Conservation (phyloP, 495 filamentous ascomycete species). For the Penicillium coffeae region DNA sequence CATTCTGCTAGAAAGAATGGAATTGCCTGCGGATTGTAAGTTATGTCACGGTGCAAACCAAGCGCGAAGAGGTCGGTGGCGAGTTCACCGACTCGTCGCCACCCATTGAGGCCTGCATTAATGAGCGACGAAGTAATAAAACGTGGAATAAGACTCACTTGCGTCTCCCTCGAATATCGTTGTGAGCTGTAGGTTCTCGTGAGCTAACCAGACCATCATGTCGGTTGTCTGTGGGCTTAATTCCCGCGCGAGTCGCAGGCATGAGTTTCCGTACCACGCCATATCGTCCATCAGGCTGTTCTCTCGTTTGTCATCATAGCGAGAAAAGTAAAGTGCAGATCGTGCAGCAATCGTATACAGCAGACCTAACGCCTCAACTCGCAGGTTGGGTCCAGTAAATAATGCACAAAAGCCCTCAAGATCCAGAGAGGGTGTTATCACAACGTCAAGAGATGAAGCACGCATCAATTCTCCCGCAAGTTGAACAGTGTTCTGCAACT, state of each 20-base stretch:
- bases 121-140: conserved; percentile 1
- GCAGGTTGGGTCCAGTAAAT: conserved; percentile 13
- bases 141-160: conserved; percentile 8
- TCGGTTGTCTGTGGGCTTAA: conserved; percentile 17
- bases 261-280: conserved; percentile 12
- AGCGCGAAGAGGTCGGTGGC: conserved; percentile 18
- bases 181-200: conserved; percentile 15
- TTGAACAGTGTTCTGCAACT: not conserved
- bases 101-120: conserved; percentile 14
- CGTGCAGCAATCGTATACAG: conserved; percentile 17
- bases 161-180: conserved; percentile 17
- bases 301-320: conserved; percentile 3
- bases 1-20: conserved; percentile 20
- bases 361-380: conserved; percentile 19
- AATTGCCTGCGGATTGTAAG: conserved; percentile 12
- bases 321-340: conserved; percentile 6
- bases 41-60: conserved; percentile 17
- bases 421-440: conserved; percentile 11
- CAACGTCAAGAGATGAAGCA: conserved; percentile 10
- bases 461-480: conserved; percentile 1
- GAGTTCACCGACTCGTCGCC: conserved; percentile 18
- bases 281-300: conserved; percentile 12
- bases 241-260: conserved; percentile 16
- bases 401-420: conserved; percentile 10
- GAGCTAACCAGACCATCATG: conserved; percentile 16